Evolutionary conservation across 2,329 filamentous ascomycete genomes (phyloP), one percentile per base, ranked within the genome.

Genomic region (Chrysoporthe cubensis): DNA sequence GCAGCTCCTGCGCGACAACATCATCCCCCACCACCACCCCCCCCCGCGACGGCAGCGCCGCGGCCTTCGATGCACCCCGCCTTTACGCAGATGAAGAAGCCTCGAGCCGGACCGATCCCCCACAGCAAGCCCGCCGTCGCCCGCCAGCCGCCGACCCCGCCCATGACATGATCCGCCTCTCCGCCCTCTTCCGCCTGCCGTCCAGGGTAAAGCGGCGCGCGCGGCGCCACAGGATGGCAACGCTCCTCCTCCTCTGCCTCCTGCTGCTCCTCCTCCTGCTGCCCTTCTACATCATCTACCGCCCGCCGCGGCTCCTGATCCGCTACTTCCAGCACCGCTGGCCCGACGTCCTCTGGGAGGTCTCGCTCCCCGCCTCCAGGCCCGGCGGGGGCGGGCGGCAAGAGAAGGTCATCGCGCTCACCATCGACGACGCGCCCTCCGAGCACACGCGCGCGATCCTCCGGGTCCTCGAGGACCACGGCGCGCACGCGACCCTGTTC

Each of bases 371-470:
- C 0, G 63, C 69, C 2, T 34, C 64, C 57, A 46, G 26, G 56
- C 73, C 75, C 43, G 84, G 85, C 1, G 21, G 21, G 21, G 21
- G 21, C 21, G 21, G 21, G 21, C 21, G 73, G 80, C 9, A 21
- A 21, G 80, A 86, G 60, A 92, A 90, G 74, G 79, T 95, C 37
- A 84, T 97, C 21, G 94, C 92, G 0, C 83, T 97, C 50, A 97
- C 93, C 1, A 90, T 97, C 74, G 94, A 97, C 80, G 94, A 97
- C 79, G 91, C 89, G 40, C 94, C 94, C 0, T 94, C 91, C 1
- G 79, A 85, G 56, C 84, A 92, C 77, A 96, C 94, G 1, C 75
- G 79, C 57, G 87, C 89, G 66, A 94, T 97, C 68, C 80, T 94
- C 65, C 80, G 87, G 56, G 80, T 92, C 0, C 83, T 97, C n/a